Conservation (phyloP, 352 stramenopile genomes). For the Phytophthora podocarpi region DNA sequence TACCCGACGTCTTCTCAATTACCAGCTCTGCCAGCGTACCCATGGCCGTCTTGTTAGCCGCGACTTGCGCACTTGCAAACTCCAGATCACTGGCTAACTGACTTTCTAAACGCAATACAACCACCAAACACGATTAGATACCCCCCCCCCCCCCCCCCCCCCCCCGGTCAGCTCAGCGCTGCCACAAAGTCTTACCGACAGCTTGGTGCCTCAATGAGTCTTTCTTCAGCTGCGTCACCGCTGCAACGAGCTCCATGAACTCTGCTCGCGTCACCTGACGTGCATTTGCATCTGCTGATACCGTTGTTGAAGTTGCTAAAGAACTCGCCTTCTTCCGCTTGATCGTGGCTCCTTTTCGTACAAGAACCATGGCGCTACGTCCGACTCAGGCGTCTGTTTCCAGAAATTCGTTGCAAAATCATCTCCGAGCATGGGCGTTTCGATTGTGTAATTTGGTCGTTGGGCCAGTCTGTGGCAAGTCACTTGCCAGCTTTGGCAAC, state of each 20-base stretch:
- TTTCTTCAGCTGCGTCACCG: slow-evolving; percentile 55
- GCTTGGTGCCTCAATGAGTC: slow-evolving; percentile 44
- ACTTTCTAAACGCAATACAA: slow-evolving; percentile 44
- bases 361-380: slow-evolving; percentile 17
- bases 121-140: neutral
- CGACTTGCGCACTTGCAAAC: slow-evolving; percentile 47
- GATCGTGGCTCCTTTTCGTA: slow-evolving; percentile 17
- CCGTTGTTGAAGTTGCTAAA: slow-evolving; percentile 26
- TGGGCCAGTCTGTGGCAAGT: neutral
- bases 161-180: neutral
- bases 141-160: no score
- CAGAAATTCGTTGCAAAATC: slow-evolving; percentile 11
- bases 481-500: no score
- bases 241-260: slow-evolving; percentile 60
- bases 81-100: slow-evolving; percentile 57
- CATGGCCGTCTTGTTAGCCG: slow-evolving; percentile 53
- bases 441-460: slow-evolving; percentile 20
- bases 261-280: slow-evolving; percentile 58
- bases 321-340: slow-evolving; percentile 26
- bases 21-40: slow-evolving; percentile 51
- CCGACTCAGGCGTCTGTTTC: no score
- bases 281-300: slow-evolving; percentile 40
- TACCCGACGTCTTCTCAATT: slow-evolving; percentile 48
- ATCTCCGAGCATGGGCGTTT: slow-evolving; percentile 24
- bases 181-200: slow-evolving; percentile 29